phyloP scores from a whole-genome alignment of 768 basidiomycete genomes.

The Plicaturopsis crispa region DNA sequence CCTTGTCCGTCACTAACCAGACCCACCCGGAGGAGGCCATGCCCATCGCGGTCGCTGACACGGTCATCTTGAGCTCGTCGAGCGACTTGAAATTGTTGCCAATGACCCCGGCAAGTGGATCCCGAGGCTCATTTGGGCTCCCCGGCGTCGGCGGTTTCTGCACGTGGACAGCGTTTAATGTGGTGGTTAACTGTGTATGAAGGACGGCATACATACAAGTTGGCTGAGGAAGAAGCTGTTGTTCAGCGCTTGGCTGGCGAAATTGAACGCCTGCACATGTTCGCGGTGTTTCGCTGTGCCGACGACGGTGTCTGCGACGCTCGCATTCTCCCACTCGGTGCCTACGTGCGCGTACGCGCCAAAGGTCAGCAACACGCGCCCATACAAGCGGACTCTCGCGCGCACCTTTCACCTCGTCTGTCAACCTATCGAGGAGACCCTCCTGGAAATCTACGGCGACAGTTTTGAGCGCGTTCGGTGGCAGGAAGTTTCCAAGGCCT shows the following conservation, averaged over 20 bases:
- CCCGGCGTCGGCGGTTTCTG: slow-evolving; percentile 35
- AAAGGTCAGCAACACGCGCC: background rate
- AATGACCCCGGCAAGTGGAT: slow-evolving; percentile 27
- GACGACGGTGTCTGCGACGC: slow-evolving; percentile 67
- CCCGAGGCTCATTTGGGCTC: slow-evolving; percentile 26
- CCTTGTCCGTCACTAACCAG: slow-evolving; percentile 76
- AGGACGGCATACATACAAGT: slow-evolving; percentile 49
- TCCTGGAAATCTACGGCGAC: slow-evolving; percentile 82
- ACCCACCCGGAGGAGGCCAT: slow-evolving; percentile 77
- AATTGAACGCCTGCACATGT: slow-evolving; percentile 74
- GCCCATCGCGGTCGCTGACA: slow-evolving; percentile 70
- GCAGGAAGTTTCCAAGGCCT: slow-evolving; percentile 75
- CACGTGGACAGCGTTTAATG: slow-evolving; percentile 8
- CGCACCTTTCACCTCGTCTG: slow-evolving; percentile 67
- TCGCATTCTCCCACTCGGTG: slow-evolving; percentile 45
- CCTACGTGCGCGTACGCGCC: slow-evolving; percentile 28
- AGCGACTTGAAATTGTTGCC: slow-evolving; percentile 52
- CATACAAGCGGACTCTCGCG: background rate
- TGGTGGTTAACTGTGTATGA: background rate
- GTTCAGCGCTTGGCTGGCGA: slow-evolving; percentile 88
- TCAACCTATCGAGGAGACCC: slow-evolving; percentile 72
- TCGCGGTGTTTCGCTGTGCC: slow-evolving; percentile 51
- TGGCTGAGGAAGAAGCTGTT: slow-evolving; percentile 90
- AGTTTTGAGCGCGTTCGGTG: slow-evolving; percentile 60
- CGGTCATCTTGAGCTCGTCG: slow-evolving; percentile 61